Base-by-base conservation (phyloP, 441 rosid genomes). In the Bocquillonia castaneifolia region DNA sequence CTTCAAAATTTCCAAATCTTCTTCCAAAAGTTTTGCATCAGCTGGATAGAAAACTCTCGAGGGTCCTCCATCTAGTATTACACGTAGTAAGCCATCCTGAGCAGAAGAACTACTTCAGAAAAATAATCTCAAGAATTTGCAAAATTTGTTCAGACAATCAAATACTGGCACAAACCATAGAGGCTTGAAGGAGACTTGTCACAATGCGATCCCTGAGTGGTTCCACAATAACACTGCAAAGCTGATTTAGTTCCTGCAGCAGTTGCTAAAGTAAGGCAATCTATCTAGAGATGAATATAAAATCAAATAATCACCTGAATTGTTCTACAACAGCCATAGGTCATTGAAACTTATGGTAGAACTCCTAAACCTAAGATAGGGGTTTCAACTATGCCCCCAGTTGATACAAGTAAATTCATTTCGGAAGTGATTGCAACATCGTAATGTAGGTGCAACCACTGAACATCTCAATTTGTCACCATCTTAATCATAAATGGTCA, bases 111-210 rank as follows among this genome's bases (percentile, higher is more conserved):
- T 37, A 18, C 12, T 69, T 68, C 57, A 74, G 70, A 32, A 61
- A 68, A 61, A 28, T 45, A 68, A 60, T 72, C 62, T 71, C 55
- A 68, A 68, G 68, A 59, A 74, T 55, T 48, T 26, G 22, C 64
- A 22, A 10, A 10, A 56, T 34, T 31, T 69, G 14, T 48, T 9
- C 32, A 51, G 23, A 59, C 52, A 69, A 59, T 68, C 68, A 71
- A 55, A n/a, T n/a, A n/a, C n/a, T 63, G 59, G 72, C 62, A 74
- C 86, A 67, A 20, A 94, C 98, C 84, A 88, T 78, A 54, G 99
- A 88, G 63, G 98, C 96, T 82, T 88, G 93, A 79, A 94, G 98
- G 71, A 94, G 92, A 79, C 97, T 84, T 10, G 99, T 92, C 66
- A 92, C 99, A 28, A 94, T 66, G 13, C 92, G 96, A 80, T 94